phyloP scores from a whole-genome alignment of 345 rosid genomes.

The Erucastrum elatum region DNA sequence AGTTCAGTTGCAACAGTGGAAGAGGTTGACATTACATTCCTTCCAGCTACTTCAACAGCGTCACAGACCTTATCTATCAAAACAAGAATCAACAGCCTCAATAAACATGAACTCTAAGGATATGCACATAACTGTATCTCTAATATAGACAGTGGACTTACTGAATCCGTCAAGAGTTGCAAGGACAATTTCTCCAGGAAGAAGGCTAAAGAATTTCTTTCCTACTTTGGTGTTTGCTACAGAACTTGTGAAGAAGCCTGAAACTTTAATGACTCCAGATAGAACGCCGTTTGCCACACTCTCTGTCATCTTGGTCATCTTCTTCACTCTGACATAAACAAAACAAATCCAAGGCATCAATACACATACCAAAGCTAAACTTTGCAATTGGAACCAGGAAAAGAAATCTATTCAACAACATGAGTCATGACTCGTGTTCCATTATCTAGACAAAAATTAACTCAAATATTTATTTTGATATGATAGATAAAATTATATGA shows the following conservation, averaged over 20 bases:
- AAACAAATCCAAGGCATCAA: background rate
- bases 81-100: slow-evolving; percentile 2
- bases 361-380: background rate
- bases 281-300: slow-evolving; percentile 75
- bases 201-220: slow-evolving; percentile 72
- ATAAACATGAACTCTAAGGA: background rate
- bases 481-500: background rate
- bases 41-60: slow-evolving; percentile 91
- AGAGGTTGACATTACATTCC: slow-evolving; percentile 84
- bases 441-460: background rate
- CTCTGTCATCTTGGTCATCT: slow-evolving; percentile 74
- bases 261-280: slow-evolving; percentile 80
- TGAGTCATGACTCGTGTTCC: background rate
- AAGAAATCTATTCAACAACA: background rate
- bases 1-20: slow-evolving; percentile 88
- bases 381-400: background rate
- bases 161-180: slow-evolving; percentile 95
- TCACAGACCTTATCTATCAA: slow-evolving; percentile 75
- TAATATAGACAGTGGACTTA: slow-evolving; percentile 25
- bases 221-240: slow-evolving; percentile 75
- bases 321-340: slow-evolving; percentile 51
- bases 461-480: background rate
- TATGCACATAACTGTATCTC: background rate
- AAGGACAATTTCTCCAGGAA: slow-evolving; percentile 88
- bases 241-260: slow-evolving; percentile 75